Base-by-base conservation (phyloP, 176 grass and related monocot species). In the Cocos nucifera region DNA sequence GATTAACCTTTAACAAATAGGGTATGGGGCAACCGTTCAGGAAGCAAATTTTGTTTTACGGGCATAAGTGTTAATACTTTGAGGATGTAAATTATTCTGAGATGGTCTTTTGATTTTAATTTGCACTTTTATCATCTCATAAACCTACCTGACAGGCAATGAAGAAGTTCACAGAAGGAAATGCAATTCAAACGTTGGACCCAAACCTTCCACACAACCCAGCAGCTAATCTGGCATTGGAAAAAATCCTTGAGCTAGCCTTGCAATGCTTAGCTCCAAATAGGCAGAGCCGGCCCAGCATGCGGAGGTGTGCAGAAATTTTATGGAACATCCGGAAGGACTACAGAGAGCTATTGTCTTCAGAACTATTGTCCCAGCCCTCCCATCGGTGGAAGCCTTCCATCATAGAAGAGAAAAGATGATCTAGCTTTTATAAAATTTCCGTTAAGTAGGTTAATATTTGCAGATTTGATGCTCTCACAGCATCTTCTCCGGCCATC, bases 321-420 rank as follows among this genome's bases (percentile, higher is more conserved):
- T 76, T 98, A 16, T 98, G 93, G 93, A 62, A 76, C 25, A 66
- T 92, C 54, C 80, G 93, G 61, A 98, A 92, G 73, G 75, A 69
- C 3, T 98, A 80, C 73, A 78, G 69, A 57, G 84, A 92, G 17
- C 62, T 71, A 51, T 70, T 69, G 39, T 53, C 74, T 63, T 65
- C 48, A 15, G 29, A 53, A 63, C 20, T 49, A 14, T 44, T 44
- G 8, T 44, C 35, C 8, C 10, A 44, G 35, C 35, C 35, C 2
- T 44, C 35, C 35, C 35, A 44, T 44, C 35, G 12, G 3, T 12
- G 8, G 35, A 44, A 44, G 1, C 35, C 10, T 44, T 44, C 35
- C 35, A 44, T 44, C 9, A 44, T 8, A 14, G 10, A 39, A 44
- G 35, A 44, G 35, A 44, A 44, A 44, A 44, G 35, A 44, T 44